Conservation (phyloP, 2,329 filamentous ascomycete species). For the Ophiostoma piceae region DNA sequence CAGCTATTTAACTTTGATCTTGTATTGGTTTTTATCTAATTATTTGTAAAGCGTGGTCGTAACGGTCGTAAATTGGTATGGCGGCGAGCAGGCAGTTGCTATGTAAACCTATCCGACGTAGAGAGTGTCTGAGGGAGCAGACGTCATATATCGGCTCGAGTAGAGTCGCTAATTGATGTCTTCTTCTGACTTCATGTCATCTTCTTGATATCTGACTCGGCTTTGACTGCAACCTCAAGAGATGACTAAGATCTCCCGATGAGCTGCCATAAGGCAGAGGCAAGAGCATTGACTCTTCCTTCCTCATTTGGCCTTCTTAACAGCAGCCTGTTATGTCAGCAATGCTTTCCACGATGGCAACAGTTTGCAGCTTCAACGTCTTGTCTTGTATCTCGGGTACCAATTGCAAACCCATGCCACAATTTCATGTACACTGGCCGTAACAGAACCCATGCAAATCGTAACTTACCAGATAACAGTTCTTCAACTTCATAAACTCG, state of each 20-base stretch:
- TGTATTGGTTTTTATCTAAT: background rate
- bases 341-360: background rate
- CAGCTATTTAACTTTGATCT: background rate
- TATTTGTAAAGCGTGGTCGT: background rate
- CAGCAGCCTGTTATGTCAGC: constrained; percentile 15
- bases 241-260: background rate
- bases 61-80: background rate
- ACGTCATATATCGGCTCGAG: background rate
- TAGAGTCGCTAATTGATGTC: background rate
- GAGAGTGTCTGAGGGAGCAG: background rate
- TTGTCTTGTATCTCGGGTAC: background rate
- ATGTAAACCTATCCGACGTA: background rate
- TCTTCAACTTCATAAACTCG: constrained; percentile 79
- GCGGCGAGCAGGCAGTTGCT: background rate
- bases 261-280: background rate
- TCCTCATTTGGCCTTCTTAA: constrained; percentile 11
- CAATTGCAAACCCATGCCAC: background rate
- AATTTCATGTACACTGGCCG: background rate
- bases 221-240: background rate
- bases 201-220: background rate
- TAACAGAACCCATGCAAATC: background rate
- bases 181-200: background rate
- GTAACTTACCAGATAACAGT: constrained; percentile 72
- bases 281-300: background rate
- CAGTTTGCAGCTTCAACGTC: background rate